Evolutionary conservation across 2,329 filamentous ascomycete genomes (phyloP).

Genomic region (Leptographium flavum): DNA sequence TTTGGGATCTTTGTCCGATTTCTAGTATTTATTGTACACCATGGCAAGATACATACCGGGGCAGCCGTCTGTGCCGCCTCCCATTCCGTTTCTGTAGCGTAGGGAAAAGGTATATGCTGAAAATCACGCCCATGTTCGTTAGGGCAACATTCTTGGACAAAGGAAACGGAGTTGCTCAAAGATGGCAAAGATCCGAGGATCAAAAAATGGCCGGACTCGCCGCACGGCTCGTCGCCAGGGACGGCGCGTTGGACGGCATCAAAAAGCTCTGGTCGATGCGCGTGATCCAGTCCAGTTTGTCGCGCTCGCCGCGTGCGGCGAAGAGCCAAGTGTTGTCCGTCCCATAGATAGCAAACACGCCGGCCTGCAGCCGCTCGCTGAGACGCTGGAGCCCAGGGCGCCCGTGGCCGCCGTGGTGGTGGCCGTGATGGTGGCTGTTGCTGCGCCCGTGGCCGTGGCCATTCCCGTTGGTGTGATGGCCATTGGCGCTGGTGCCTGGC

Average conservation of each 20-base stretch:
- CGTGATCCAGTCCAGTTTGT: constrained; percentile 96
- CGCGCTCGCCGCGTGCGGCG: constrained; percentile 71
- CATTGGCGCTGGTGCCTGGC: constrained; percentile 6
- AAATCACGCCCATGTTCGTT: too few relatives aligned
- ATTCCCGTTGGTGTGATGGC: neutral
- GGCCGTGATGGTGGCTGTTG: neutral
- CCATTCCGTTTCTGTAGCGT: too few relatives aligned
- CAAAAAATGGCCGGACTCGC: constrained; percentile 18
- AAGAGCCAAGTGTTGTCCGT: constrained; percentile 94
- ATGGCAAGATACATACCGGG: too few relatives aligned
- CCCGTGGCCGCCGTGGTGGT: neutral
- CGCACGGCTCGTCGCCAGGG: constrained; percentile 26
- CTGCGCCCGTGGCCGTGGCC: neutral
- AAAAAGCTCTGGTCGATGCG: constrained; percentile 71
- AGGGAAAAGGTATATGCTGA: too few relatives aligned
- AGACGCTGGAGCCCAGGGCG: constrained; percentile 37
- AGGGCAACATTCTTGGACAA: too few relatives aligned
- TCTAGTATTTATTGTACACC: too few relatives aligned
- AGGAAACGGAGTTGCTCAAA: too few relatives aligned
- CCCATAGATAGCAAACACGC: constrained; percentile 89
- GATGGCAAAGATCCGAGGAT: neutral
- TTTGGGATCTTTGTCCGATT: too few relatives aligned
- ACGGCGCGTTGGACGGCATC: constrained; percentile 17
- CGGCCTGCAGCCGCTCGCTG: constrained; percentile 46
- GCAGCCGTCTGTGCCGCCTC: too few relatives aligned